A percentile compares a stretch with the other conserved stretches of the same genome.
Conservation (phyloP, 331 rosid species). For the Phaseolus coccineus region DNA sequence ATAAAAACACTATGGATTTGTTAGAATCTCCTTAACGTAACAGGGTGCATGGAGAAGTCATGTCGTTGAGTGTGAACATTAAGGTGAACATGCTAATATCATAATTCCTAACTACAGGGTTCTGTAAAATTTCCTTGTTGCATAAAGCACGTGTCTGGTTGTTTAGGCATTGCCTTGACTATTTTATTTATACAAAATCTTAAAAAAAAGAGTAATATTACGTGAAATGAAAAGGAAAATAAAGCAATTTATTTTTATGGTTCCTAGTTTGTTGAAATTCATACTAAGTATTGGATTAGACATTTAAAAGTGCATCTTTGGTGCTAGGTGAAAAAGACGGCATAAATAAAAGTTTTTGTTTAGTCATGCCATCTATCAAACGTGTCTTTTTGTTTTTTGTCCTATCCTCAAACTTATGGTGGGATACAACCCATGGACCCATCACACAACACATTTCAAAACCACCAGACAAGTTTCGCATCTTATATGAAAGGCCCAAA, state of each 20-base stretch:
- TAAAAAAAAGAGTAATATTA: not conserved
- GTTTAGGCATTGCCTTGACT: not conserved
- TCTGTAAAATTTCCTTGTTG: not conserved
- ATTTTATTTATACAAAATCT: not conserved
- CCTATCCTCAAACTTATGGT: not conserved
- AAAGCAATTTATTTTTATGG: not conserved
- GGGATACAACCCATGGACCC: conserved; percentile 30
- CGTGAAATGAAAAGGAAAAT: not conserved
- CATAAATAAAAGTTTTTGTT: conserved; percentile 21
- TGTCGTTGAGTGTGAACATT: not conserved
- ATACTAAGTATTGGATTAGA: not conserved
- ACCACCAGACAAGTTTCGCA: not conserved
- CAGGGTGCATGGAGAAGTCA: not conserved
- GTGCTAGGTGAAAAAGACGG: conserved; percentile 2
- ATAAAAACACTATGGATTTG: not conserved
- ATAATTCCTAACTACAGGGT: not conserved
- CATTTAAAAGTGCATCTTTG: conserved; percentile 4
- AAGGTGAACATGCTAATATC: not conserved
- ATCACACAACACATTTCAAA: not conserved
- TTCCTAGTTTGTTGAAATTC: not conserved
- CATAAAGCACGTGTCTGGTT: not conserved
- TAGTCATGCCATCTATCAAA: conserved; percentile 23
- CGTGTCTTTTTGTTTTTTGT: conserved; percentile 7
- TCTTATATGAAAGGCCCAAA: conserved; percentile 25
- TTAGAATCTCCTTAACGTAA: not conserved